Percentiles rank a stretch among this genome's conserved stretches.
phyloP scores from a whole-genome alignment of 352 stramenopile species.

The Globisporangium barbulae region DNA sequence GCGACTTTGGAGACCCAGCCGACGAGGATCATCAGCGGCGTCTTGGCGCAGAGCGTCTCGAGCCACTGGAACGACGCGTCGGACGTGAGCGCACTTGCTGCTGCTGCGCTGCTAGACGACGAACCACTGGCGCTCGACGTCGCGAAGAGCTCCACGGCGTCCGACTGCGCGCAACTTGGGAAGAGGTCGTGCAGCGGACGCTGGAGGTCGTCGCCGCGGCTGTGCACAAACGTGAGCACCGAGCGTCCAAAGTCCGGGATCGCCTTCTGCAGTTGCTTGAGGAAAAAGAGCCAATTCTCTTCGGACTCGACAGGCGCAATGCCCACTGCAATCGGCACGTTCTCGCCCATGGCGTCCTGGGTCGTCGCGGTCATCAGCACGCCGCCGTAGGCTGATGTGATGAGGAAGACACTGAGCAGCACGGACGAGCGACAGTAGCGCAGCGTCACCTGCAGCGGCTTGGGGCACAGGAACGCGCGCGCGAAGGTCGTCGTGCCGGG shows the following conservation, averaged over 20 bases:
- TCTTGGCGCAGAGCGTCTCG: slow-evolving; percentile 57
- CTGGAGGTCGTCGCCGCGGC: slow-evolving; percentile 51
- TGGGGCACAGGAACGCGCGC: slow-evolving; percentile 66
- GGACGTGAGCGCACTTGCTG: slow-evolving; percentile 15
- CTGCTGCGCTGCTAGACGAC: background rate
- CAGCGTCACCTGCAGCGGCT: slow-evolving; percentile 46
- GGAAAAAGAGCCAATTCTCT: slow-evolving; percentile 62
- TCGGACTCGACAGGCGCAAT: slow-evolving; percentile 54
- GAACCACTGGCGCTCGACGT: background rate
- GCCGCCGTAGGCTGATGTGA: slow-evolving; percentile 65
- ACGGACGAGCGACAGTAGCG: slow-evolving; percentile 58
- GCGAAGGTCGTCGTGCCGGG: slow-evolving; percentile 43
- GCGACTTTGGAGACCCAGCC: slow-evolving; percentile 80
- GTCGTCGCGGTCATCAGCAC: slow-evolving; percentile 66
- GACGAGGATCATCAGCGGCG: slow-evolving; percentile 75
- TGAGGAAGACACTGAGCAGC: slow-evolving; percentile 64
- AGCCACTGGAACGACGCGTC: slow-evolving; percentile 58
- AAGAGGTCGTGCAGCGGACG: slow-evolving; percentile 40
- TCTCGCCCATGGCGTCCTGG: slow-evolving; percentile 75
- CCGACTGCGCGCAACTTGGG: slow-evolving; percentile 50
- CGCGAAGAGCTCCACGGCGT: slow-evolving; percentile 61
- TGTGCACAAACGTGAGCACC: slow-evolving; percentile 62
- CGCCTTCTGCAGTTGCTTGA: slow-evolving; percentile 48
- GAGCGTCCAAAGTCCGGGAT: slow-evolving; percentile 54
- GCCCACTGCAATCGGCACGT: slow-evolving; percentile 61